Conservation (phyloP, 805 yeast genomes). For the Scheffersomyces coipomensis region DNA sequence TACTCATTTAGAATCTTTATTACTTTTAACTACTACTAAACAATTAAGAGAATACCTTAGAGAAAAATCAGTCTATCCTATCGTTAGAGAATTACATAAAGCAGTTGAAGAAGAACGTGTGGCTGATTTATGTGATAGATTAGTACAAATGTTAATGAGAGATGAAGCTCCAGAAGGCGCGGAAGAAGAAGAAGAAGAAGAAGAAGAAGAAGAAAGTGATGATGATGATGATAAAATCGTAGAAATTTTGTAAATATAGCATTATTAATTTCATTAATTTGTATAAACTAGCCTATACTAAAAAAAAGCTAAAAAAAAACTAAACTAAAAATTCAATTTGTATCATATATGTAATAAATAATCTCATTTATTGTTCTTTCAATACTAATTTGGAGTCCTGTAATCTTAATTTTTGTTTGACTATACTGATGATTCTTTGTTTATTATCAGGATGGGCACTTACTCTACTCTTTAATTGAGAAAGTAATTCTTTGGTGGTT, state of each 20-base stretch:
- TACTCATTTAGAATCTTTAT: constrained; percentile 74
- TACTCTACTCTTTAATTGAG: constrained; percentile 59
- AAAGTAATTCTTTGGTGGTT: constrained; percentile 63
- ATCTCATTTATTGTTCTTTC: constrained; percentile 22
- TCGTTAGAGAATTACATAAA: constrained; percentile 83
- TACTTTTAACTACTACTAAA: constrained; percentile 75
- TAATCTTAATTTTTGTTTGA: constrained; percentile 56
- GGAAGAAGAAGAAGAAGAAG: constrained; percentile 39
- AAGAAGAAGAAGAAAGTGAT: constrained; percentile 42
- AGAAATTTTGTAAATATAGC: constrained; percentile 42
- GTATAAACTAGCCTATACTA: not conserved
- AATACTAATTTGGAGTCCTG: constrained; percentile 46
- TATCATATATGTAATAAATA: not conserved
- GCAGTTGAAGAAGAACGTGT: constrained; percentile 41
- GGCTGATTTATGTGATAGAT: constrained; percentile 71
- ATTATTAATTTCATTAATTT: not conserved
- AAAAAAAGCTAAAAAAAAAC: not conserved
- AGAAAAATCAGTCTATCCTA: constrained; percentile 78
- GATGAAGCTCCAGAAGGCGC: constrained; percentile 63
- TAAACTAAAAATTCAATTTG: not conserved
- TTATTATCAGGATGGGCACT: constrained; percentile 63
- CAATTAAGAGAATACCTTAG: constrained; percentile 75
- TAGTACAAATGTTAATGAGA: constrained; percentile 89
- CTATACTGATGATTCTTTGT: constrained; percentile 54
- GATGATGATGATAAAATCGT: constrained; percentile 45